Base-by-base conservation (phyloP, 2,329 filamentous ascomycete species). In the Xylariaceae sp. region DNA sequence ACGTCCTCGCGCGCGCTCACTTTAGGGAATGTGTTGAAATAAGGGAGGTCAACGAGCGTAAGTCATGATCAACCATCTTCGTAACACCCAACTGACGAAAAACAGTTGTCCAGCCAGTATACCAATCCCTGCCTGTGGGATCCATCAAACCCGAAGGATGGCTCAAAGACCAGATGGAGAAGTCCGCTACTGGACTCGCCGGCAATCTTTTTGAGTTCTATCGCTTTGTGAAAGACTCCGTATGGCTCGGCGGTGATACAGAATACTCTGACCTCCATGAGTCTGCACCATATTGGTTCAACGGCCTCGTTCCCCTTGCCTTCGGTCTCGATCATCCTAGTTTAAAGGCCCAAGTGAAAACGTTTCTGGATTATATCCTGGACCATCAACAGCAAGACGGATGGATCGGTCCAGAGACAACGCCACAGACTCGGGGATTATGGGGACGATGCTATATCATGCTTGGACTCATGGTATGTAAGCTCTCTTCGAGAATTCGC, bases 201-300 rank as follows among this genome's bases (percentile, higher is more conserved):
- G 69, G 69, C 2, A 67, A 71, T 53, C 30, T 80, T 60, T 75
- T 76, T 64, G 77, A 83, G 51, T 85, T 85, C 64, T 85, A 82
- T 69, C 75, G 75, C n/a, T 81, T 76, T 62, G 80, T 85, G 10
- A 73, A 75, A 3, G 68, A 82, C 59, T 78, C 75, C 3, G 72
- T 73, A 13, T 86, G 81, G 81, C 67, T 81, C 1, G 82, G 80
- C 2, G 80, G 81, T 4, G 65, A 72, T 37, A 67, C 72, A 2
- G 81, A 84, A 63, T 85, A 85, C 65, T 81, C 76, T 10, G 70
- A 71, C 18, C 71, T 84, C 1, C 77, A 83, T 64, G 82, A 85
- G 71, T 79, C 77, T 1, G 76, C 78, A 30, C 80, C 82, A 0
- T 84, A 84, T 67, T 85, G 82, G 80, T 80, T 83, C 65, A 84